These are phyloP conservation scores for Urostyla sp. DNA, from an alignment of 73 alveolate species.

Conservation along the genomic window DNA sequence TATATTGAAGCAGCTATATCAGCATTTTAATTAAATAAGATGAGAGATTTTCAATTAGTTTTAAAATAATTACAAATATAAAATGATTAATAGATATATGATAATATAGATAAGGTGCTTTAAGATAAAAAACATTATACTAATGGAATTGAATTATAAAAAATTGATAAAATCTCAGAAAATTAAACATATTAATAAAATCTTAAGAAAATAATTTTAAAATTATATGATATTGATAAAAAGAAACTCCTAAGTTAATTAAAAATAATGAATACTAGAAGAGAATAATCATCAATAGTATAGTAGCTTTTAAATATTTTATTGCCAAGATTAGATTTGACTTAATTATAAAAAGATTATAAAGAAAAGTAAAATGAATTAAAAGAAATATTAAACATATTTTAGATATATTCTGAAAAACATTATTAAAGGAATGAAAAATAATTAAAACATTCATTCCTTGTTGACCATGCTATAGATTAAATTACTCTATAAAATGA, in stretches of 20 bases:
- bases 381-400: constrained; percentile 44
- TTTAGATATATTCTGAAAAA: constrained; percentile 69
- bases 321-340: constrained; percentile 48
- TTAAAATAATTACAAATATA: constrained; percentile 67
- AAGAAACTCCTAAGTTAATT: constrained; percentile 54
- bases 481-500: constrained; percentile 67
- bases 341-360: constrained; percentile 51
- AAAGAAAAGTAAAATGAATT: constrained; percentile 45
- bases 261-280: constrained; percentile 68
- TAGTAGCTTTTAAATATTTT: constrained; percentile 48
- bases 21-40: constrained; percentile 87
- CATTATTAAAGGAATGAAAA: constrained; percentile 76
- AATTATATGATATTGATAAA: constrained; percentile 45
- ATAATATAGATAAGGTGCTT: constrained; percentile 43
- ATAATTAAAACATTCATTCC: constrained; percentile 43
- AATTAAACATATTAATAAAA: neutral
- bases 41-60: constrained; percentile 80
- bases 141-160: neutral
- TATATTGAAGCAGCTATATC: constrained; percentile 91
- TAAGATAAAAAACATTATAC: constrained; percentile 15
- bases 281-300: constrained; percentile 52
- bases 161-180: neutral
- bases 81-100: constrained; percentile 19
- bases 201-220: constrained; percentile 44
- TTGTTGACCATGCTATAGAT: constrained; percentile 55